Base-by-base conservation (phyloP, 225 moss, liverwort and hornwort species). In the Rhytidiadelphus loreus region DNA sequence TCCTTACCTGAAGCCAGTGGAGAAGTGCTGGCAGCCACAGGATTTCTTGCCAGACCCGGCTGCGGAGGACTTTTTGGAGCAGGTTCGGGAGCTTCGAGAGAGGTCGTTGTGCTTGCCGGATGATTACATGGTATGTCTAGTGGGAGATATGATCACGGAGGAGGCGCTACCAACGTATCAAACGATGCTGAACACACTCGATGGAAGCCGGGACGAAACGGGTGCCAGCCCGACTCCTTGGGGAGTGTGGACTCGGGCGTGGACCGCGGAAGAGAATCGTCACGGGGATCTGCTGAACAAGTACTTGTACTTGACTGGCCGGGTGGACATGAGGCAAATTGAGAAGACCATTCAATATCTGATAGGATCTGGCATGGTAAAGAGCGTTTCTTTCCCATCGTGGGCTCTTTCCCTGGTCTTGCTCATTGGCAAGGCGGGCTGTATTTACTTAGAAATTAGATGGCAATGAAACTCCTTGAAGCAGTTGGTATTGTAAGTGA, bases 331-430 rank as follows among this genome's bases (percentile, higher is more conserved):
- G 96, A 92, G 85, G 73, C 89, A 94, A 64, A 74, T 96, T 30
- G 96, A 96, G 89, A 96, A 95, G 87, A 95, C 96, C 17, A 96
- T 95, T 58, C 96, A 96, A 83, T 96, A 96, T 65, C 80, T 96
- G 75, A 96, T 96, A 62, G 96, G 96, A 72, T 96, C 96, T n/a
- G 96, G 96, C 91, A 96, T 96, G 96, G 96, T 96, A 90, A 48
- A 87, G 37, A 50, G n/a, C 29, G 25, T 35, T 82, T 24, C 26
- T 61, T 73, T 62, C 16, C 29, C 17, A 24, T 53, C 21, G 59
- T 52, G 52, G 58, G 33, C 32, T 32, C 57, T 71, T 22, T 71
- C 35, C 26, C 26, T 44, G 61, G 22, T 77, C 16, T 17, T 41
- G 12, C 46, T 44, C 25, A n/a, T 68, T 69, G 48, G 11, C 29